Evolutionary conservation across 257 asterid genomes (phyloP), one percentile per base, ranked within the genome.

Genomic region (Dorcoceras hygrometricum): DNA sequence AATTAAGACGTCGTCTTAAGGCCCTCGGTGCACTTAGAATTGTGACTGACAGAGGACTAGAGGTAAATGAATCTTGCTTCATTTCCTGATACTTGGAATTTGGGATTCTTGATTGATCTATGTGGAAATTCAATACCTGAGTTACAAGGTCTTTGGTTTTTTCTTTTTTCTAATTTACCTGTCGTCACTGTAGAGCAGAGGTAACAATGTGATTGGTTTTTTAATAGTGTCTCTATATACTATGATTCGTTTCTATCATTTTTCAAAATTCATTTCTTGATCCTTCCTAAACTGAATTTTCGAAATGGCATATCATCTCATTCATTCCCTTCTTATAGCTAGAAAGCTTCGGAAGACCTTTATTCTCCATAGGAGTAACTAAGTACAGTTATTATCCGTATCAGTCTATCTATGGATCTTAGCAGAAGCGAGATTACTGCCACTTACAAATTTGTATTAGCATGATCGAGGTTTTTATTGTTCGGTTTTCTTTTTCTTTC

Each of bases 1-100:
- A 93, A 76, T 27, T 93, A 29, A 74, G 67, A 53, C 89, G 89
- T 27, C 96, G 97, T 26, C 94, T 78, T 75, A 93, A 93, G 87
- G 82, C 89, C 58, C 83, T 93, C 0, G 99, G 97, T 71, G 61
- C 86, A 22, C 81, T 90, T 54, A 90, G 57, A 82, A 90, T 93
- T 34, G 97, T 93, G 55, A 73, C 85, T 53, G 95, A 82, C 59
- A 77, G 97, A 86, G 97, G 96, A 67, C 89, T 93, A 67, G 78
- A 89, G 97, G 98, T 86, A 79, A 76, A 68, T 26, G 34, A 25
- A 28, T 28, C 23, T 53, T 63, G 22, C 23, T 65, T 22, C 23
- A 64, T 51, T 31, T 22, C 56, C 56, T 28, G 34, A 34, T 34
- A 4, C 26, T 59, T 14, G 23, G 39, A 20, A 18, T 16, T 59